Base-by-base conservation (phyloP, 257 asterid genomes). In the Leonotis leonurus region DNA sequence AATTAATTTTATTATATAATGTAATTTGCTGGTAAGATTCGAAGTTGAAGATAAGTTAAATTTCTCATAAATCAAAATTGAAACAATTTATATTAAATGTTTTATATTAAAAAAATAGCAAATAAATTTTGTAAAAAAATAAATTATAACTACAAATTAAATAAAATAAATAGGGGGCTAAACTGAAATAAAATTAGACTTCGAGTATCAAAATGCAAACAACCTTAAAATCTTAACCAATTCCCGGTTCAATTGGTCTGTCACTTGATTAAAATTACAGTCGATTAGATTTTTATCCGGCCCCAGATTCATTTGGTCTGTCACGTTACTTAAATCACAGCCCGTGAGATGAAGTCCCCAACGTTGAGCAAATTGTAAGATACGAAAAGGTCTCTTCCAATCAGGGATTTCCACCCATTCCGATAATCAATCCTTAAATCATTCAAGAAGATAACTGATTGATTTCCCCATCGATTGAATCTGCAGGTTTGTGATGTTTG, bases 391-490 rank as follows among this genome's bases (percentile, higher is more conserved):
- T 41, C n/a, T 44, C 69, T 65, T 27, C 72, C 62, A 68, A 53
- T 32, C 70, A 17, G 53, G 8, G 65, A 68, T 62, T 63, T 49
- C 53, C 39, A 17, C 27, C 21, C 36, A 48, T 46, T 24, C 50
- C 24, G 13, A 35, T 29, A 41, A 32, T 33, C 41, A 64, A 68
- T 65, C 70, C 30, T 29, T 49, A 17, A 60, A 48, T 36, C 60
- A 18, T 41, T 41, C 68, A 3, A 60, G 4, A 44, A 33, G 63
- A 30, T 46, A 69, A 22, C 50, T 56, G 65, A 37, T 46, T 52
- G 60, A 30, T 57, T 57, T 64, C 53, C 41, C 37, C 70, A 63
- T 57, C 70, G 70, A 50, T 53, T 40, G 67, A 76, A 68, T 64
- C 62, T n/a, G 18, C 61, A 70, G 76, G 78, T 54, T 7, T 21